These are phyloP conservation scores for Colletotrichum sidae DNA, from an alignment of 2,329 filamentous ascomycete genomes.

Conservation along the genomic window DNA sequence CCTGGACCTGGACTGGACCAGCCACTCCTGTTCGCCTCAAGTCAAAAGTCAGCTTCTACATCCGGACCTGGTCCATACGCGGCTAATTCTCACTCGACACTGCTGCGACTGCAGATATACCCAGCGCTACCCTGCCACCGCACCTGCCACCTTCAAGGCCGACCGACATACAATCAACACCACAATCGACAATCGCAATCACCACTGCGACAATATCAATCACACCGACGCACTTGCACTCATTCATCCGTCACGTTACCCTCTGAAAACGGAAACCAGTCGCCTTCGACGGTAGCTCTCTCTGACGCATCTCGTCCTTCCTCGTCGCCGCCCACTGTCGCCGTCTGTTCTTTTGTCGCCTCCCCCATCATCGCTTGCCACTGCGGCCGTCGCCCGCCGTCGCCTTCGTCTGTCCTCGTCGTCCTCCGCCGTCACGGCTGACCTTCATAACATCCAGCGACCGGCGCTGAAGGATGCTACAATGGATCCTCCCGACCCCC, in stretches of 20 bases:
- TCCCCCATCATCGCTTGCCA: background rate
- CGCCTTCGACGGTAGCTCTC: no score
- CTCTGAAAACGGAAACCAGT: no score
- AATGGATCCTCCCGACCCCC: slow-evolving; percentile 35
- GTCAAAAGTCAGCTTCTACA: background rate
- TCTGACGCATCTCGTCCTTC: no score
- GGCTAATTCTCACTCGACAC: background rate
- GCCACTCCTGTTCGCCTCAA: no score
- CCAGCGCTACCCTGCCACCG: slow-evolving; percentile 23
- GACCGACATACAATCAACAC: background rate
- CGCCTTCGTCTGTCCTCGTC: slow-evolving; percentile 1
- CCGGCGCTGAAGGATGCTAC: slow-evolving; percentile 16
- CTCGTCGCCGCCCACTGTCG: no score
- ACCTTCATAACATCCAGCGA: background rate
- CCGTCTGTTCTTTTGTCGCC: no score
- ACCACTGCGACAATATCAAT: background rate
- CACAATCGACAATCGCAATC: slow-evolving; percentile 1
- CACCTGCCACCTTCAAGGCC: background rate
- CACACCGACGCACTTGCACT: no score
- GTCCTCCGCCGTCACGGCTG: slow-evolving; percentile 9
- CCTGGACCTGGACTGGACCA: background rate
- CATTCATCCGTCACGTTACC: no score
- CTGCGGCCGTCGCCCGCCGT: slow-evolving; percentile 9
- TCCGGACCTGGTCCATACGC: background rate
- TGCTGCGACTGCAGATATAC: slow-evolving; percentile 20